Base-by-base conservation (phyloP, 257 asterid species). In the Nicotiana benthamiana region DNA sequence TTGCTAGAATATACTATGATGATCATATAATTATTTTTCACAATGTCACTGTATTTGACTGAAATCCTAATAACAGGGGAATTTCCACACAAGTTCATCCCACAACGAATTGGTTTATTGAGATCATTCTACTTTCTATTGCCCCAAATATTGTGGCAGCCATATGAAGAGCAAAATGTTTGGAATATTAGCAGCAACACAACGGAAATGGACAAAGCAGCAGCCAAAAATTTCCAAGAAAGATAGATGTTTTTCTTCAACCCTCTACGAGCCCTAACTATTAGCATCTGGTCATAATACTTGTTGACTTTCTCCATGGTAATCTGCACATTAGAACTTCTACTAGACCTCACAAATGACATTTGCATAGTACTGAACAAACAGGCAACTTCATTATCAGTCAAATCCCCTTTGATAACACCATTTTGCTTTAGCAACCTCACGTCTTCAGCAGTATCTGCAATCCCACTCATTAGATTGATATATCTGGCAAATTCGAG, bases 401-500 rank as follows among this genome's bases (percentile, higher is more conserved):
- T 48, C 77, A 88, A n/a, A 18, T 77, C 85, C 17, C 88, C 84
- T 1, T 59, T 27, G 5, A 88, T 66, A 36, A 91, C 88, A 3
- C 82, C 82, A 32, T 81, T 84, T 77, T 83, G 76, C 83, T 81
- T 85, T 24, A 91, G 84, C 34, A 87, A 27, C 26, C 27, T 84
- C 80, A 89, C 95, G 9, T 91, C 93, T 36, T 85, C 83, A 0
- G 75, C 75, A 9, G 85, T 77, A 54, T 87, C 85, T 16, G 89
- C 63, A 65, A 86, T 88, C 53, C 92, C 93, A 75, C 88, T 89
- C 92, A 89, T 89, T 67, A 91, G 65, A 67, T 91, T 91, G 34
- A 91, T 75, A 70, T 87, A 91, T 65, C 89, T 83, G 1, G 92
- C 87, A 9, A 89, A 62, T 80, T 83, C 90, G 1, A 79, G 87